A percentile compares a stretch with the other conserved stretches of the same genome.
These are phyloP conservation scores for Neofusicoccum umdonicola DNA, from an alignment of 2,329 filamentous ascomycete species.

Conservation along the genomic window DNA sequence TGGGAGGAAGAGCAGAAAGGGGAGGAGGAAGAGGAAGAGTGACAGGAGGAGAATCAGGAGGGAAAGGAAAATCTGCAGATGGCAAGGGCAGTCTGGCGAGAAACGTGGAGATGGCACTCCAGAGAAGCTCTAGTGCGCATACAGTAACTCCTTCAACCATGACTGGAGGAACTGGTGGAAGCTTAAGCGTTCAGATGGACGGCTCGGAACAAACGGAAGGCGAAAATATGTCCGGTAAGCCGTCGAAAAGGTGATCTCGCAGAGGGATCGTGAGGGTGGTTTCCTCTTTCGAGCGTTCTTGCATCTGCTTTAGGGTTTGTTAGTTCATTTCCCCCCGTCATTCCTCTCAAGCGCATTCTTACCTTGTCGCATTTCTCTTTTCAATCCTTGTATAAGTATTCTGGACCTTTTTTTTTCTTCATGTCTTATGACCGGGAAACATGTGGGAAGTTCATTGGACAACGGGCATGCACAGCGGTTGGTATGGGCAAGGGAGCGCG, in stretches of 20 bases:
- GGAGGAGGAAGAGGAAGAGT: neutral
- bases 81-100: neutral
- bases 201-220: neutral
- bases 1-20: neutral
- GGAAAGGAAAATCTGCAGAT: neutral
- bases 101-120: neutral
- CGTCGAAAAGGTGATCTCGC: neutral
- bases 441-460: neutral
- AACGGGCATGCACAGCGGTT: neutral
- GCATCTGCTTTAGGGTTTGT: neutral
- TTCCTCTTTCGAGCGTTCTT: neutral
- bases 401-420: neutral
- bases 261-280: neutral
- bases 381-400: neutral
- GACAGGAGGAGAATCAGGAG: neutral
- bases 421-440: neutral
- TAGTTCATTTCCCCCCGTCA: neutral
- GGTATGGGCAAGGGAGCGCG: neutral
- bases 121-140: constrained; percentile 3
- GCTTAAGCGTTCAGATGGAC: neutral
- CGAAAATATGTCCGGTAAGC: neutral
- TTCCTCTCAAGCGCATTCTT: neutral
- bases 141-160: neutral
- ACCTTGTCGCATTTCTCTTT: neutral
- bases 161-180: neutral